A percentile compares a stretch with the other conserved stretches of the same genome.
These are phyloP conservation scores for Uromyces viciae-fabae DNA, from an alignment of 1,284 basidiomycete species.

Conservation along the genomic window DNA sequence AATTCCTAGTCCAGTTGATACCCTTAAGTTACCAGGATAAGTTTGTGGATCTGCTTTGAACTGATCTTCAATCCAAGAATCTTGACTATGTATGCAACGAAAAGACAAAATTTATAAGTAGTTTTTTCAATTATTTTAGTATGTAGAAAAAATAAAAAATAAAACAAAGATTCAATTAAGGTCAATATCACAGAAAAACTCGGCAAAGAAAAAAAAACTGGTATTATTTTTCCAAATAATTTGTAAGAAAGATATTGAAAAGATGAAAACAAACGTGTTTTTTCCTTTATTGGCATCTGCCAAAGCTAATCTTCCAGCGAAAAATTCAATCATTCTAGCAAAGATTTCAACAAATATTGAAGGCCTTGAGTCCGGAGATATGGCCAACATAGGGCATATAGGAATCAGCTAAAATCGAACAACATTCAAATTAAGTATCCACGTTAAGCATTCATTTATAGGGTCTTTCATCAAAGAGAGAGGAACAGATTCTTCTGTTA, in stretches of 20 bases:
- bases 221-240: neutral
- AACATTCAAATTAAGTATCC: neutral
- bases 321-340: neutral
- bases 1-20: constrained; percentile 51
- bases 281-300: constrained; percentile 37
- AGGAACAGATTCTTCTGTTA: too few relatives aligned
- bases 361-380: constrained; percentile 35
- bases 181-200: too few relatives aligned
- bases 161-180: too few relatives aligned
- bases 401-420: constrained; percentile 12
- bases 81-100: constrained; percentile 9
- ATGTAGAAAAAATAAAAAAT: too few relatives aligned
- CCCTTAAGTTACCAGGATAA: constrained; percentile 51
- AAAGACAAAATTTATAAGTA: neutral
- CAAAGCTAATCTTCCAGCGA: constrained; percentile 34
- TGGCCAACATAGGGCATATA: constrained; percentile 42
- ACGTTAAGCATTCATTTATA: too few relatives aligned
- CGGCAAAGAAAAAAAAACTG: neutral
- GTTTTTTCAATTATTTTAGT: too few relatives aligned
- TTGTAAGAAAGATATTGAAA: neutral
- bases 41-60: constrained; percentile 46
- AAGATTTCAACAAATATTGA: constrained; percentile 7
- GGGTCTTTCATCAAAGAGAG: too few relatives aligned
- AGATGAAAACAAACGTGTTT: constrained; percentile 17
- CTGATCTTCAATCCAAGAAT: constrained; percentile 17